A percentile compares a stretch with the other conserved stretches of the same genome.
phyloP scores from a whole-genome alignment of 768 basidiomycete genomes.

The Russula sp. region DNA sequence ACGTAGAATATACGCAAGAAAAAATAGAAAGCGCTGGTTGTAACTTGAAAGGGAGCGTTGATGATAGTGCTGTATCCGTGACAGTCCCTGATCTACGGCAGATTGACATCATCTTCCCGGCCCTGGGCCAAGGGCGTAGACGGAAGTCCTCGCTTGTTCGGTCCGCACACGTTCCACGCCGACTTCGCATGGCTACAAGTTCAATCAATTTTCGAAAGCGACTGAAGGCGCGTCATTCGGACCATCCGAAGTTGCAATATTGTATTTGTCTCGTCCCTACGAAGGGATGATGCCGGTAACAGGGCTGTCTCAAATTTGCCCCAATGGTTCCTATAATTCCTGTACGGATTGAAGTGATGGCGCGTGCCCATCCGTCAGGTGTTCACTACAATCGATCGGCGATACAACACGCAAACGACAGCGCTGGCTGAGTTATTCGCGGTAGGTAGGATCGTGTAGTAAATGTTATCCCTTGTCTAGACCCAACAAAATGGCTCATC shows the following conservation, averaged over 20 bases:
- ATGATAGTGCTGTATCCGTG: neutral
- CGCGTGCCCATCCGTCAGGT: neutral
- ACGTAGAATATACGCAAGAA: neutral
- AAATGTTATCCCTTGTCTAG: neutral
- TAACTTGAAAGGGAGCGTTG: neutral
- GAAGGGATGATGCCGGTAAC: neutral
- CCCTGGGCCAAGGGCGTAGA: neutral
- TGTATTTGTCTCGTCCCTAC: neutral
- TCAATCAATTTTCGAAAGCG: neutral
- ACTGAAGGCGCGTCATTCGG: neutral
- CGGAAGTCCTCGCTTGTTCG: neutral
- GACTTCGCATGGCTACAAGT: neutral
- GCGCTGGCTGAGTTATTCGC: neutral
- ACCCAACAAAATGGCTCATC: neutral
- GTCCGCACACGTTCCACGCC: neutral
- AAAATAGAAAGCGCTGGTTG: neutral
- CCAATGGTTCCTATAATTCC: too few species aligned
- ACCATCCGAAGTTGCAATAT: neutral
- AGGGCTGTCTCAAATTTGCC: neutral
- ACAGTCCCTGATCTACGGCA: slow-evolving; percentile 5
- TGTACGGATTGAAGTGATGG: neutral
- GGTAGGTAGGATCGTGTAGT: neutral
- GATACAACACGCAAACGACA: neutral
- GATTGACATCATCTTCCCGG: neutral
- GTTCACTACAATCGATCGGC: neutral